Percentiles rank a stretch among this genome's conserved stretches.
phyloP scores from a whole-genome alignment of 2,329 filamentous ascomycete species.

The Coniochaeta prunicola region DNA sequence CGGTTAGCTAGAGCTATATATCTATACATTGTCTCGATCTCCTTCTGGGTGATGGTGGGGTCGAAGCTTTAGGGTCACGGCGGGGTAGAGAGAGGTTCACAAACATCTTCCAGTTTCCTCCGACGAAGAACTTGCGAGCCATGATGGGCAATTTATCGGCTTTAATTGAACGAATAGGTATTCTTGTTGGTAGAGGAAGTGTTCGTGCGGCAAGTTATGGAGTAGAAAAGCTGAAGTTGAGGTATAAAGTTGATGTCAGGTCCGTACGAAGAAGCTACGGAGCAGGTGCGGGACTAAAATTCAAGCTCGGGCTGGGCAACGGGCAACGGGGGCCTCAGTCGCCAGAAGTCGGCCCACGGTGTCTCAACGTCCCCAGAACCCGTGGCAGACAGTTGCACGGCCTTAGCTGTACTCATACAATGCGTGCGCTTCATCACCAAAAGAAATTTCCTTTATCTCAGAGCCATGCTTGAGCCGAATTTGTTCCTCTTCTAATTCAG shows the following conservation, averaged over 20 bases:
- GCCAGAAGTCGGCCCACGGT: neutral
- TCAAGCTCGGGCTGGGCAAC: neutral
- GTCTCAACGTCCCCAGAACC: neutral
- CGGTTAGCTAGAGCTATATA: slow-evolving; percentile 14
- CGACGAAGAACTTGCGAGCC: slow-evolving; percentile 95
- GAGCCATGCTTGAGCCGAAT: too few relatives aligned
- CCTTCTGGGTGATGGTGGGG: neutral
- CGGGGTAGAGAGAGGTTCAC: slow-evolving; percentile 25
- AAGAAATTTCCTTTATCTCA: too few relatives aligned
- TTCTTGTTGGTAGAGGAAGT: slow-evolving; percentile 1
- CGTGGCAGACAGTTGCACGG: neutral
- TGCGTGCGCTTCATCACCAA: too few relatives aligned
- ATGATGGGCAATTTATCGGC: slow-evolving; percentile 49
- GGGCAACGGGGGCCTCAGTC: neutral
- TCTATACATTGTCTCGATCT: slow-evolving; percentile 5
- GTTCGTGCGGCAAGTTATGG: neutral
- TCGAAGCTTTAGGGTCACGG: slow-evolving; percentile 12
- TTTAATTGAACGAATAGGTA: neutral
- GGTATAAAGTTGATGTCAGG: slow-evolving; percentile 3
- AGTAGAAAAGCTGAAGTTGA: neutral
- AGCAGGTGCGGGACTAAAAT: neutral
- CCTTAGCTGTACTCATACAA: neutral
- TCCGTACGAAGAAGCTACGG: slow-evolving; percentile 2
- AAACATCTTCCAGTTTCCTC: slow-evolving; percentile 99
- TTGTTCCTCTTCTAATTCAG: too few relatives aligned